Base-by-base conservation (phyloP, 768 basidiomycete genomes). In the Leccinum barrowsii region DNA sequence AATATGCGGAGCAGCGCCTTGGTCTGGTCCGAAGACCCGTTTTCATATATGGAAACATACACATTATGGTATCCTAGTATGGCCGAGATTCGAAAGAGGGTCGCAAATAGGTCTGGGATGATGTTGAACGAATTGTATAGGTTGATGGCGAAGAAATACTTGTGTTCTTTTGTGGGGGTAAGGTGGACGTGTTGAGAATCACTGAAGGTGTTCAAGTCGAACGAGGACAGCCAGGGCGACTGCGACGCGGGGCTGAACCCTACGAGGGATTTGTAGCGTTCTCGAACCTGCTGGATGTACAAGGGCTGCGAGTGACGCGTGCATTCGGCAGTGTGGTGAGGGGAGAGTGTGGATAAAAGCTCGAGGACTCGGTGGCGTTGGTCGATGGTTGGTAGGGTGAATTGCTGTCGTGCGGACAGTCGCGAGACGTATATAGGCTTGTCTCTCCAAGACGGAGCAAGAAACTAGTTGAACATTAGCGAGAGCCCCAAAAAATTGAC, bases 91-190 rank as follows among this genome's bases (percentile, higher is more conserved):
- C 94, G 86, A 80, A 99, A 99, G 65, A 99, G 87, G 21, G 94
- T 94, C 32, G 94, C 87, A 73, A 98, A 98, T 35, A 98, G 82
- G 75, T 99, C 97, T 17, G 97, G 95, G 64, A 98, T 95, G 72
- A 98, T 78, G 76, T 97, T 94, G 84, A 98, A 99, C 12, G 95
- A 98, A 80, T 99, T 99, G 82, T 98, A 98, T 59, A 98, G 80
- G 76, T 99, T 99, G 82, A 99, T 98, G 59, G 94, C 96, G 75
- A 99, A 97, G 76, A 93, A 98, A 73, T 98, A 99, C 73, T 99
- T 98, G 84, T 99, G 97, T 63, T 89, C 83, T 67, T 79, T 80
- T 11, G 80, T 70, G 26, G 78, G 72, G 19, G 73, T 63, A 21
- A 70, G 72, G 50, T 73, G 70, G 65, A 67, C 73, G 55, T 74